Conservation (phyloP, 1,139 yeast genomes). For the Pichia sp. region DNA sequence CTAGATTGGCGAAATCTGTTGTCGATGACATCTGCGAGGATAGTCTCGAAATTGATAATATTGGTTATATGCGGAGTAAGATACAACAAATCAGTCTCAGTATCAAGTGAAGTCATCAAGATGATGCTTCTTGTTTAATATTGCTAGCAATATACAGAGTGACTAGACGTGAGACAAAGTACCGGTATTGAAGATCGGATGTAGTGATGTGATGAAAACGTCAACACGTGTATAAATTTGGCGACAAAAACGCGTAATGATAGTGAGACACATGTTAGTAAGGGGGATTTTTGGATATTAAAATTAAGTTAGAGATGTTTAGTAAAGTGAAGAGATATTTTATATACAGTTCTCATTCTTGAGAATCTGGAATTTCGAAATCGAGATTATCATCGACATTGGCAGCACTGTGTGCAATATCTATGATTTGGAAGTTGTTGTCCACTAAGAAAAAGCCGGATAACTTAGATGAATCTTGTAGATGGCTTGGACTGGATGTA, state of each 20-base stretch:
- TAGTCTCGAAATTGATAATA: neutral
- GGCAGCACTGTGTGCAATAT: slow-evolving; percentile 12
- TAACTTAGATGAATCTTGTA: neutral
- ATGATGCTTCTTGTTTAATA: neutral
- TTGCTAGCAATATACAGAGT: neutral
- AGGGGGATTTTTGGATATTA: neutral
- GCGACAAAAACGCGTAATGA: neutral
- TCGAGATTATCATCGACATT: neutral
- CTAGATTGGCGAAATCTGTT: slow-evolving; percentile 1
- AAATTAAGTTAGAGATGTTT: neutral
- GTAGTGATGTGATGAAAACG: neutral
- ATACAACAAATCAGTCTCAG: neutral
- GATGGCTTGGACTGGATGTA: slow-evolving; percentile 4
- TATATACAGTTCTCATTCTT: slow-evolving; percentile 3
- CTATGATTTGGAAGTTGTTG: slow-evolving; percentile 22
- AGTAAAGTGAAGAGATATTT: neutral
- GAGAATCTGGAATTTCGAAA: slow-evolving; percentile 19
- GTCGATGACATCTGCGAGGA: neutral
- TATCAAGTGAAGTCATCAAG: neutral
- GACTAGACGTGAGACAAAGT: no score
- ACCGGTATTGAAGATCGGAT: no score
- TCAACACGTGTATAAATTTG: neutral
- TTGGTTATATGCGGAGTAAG: neutral
- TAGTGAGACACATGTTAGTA: no score
- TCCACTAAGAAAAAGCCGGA: slow-evolving; percentile 24